Base-by-base conservation (phyloP, 257 asterid species). In the Forsythia viridissima region DNA sequence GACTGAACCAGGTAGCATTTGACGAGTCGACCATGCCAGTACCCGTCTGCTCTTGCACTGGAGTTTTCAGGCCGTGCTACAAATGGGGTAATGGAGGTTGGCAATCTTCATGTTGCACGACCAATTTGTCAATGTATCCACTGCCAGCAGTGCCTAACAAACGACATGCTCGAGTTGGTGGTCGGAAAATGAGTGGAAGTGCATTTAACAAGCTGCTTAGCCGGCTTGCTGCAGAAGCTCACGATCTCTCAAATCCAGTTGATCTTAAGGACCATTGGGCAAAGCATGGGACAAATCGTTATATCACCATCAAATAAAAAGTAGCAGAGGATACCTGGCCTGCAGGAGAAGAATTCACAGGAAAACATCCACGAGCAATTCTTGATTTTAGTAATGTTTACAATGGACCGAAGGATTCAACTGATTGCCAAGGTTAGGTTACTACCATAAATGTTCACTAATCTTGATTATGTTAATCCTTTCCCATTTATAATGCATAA, bases 61-160 rank as follows among this genome's bases (percentile, higher is more conserved):
- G 98, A 72, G 88, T 82, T 65, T 40, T 87, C 15, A 89, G 98
- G 88, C 91, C 97, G 3, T 96, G 99, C 90, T 96, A 96, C 82
- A 96, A 96, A 80, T 96, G 99, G 99, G 99, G 99, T 13, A 93
- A 89, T 30, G 99, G 99, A n/a, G 99, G 99, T 21, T 96, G 99
- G 99, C 99, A 96, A 36, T 96, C 99, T 1, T 92, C 98, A 0
- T 96, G 99, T 73, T 96, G 98, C 79, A 96, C 99, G 0, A 96
- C 90, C 59, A 96, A 88, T 77, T 61, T 96, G 78, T 96, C 99
- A 0, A 89, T 93, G 94, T 91, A 93, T 79, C 98, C 98, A 0
- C 88, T 96, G 65, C 99, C 99, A 0, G 97, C 97, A 6, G 92
- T 93, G 71, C 98, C 99, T 8, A 96, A 96, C 78, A 96, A 93